phyloP scores from a whole-genome alignment of 192 early-diverging fungal genomes.

The Coemansia nantahalensis region DNA sequence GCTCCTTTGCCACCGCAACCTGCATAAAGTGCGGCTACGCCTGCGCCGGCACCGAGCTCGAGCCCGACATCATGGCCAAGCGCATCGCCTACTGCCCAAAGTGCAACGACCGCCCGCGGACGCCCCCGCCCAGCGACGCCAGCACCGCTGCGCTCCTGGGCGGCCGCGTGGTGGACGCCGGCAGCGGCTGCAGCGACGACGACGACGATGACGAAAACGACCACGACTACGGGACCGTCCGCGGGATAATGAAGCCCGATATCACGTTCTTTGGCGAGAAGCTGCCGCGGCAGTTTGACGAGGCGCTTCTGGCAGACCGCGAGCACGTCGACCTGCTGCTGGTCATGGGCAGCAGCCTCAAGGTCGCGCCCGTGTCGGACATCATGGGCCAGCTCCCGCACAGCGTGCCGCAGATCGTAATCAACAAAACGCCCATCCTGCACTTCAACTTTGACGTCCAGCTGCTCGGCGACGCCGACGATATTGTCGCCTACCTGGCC shows the following conservation, averaged over 20 bases:
- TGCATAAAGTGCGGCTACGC: slow-evolving; percentile 83
- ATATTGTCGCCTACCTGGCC: slow-evolving; percentile 77
- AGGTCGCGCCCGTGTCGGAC: slow-evolving; percentile 91
- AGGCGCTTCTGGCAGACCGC: slow-evolving; percentile 65
- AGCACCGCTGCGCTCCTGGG: neutral
- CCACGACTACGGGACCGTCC: slow-evolving; percentile 53
- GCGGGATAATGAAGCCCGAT: slow-evolving; percentile 88
- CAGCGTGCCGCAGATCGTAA: slow-evolving; percentile 82
- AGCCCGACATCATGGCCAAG: slow-evolving; percentile 73
- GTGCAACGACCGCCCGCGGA: slow-evolving; percentile 48
- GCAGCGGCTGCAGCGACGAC: neutral
- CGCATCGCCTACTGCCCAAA: slow-evolving; percentile 72
- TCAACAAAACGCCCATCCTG: slow-evolving; percentile 85
- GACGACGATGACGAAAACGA: slow-evolving; percentile 52
- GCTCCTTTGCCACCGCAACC: slow-evolving; percentile 92
- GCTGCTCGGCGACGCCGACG: slow-evolving; percentile 81
- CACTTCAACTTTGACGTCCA: slow-evolving; percentile 91
- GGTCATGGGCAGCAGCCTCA: slow-evolving; percentile 94
- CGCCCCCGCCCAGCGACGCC: neutral
- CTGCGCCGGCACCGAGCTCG: slow-evolving; percentile 74
- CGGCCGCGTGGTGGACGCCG: neutral
- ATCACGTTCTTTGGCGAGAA: slow-evolving; percentile 98
- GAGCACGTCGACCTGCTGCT: slow-evolving; percentile 82
- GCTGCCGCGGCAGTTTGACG: slow-evolving; percentile 78
- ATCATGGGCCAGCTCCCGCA: slow-evolving; percentile 84